A percentile compares a stretch with the other conserved stretches of the same genome.
phyloP scores from a whole-genome alignment of 495 filamentous ascomycete species.

The Wilcoxina mikolae region DNA sequence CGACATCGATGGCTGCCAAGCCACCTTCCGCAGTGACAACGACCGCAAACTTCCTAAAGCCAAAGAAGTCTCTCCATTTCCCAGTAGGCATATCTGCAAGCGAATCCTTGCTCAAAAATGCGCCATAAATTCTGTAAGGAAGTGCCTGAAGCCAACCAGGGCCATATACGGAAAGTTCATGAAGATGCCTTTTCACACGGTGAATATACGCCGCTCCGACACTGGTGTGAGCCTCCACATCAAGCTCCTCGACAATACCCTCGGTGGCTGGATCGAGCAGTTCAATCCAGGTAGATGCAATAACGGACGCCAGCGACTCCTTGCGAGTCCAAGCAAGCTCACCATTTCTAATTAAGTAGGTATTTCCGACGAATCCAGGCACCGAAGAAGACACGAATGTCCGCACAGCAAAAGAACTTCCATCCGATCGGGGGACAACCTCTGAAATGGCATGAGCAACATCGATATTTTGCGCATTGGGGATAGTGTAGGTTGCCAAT shows the following conservation, averaged over 20 bases:
- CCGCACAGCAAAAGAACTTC: constrained; percentile 53
- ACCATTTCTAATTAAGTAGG: constrained; percentile 70
- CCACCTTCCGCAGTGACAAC: constrained; percentile 69
- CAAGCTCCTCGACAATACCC: constrained; percentile 60
- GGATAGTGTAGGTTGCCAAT: constrained; percentile 10
- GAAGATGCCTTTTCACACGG: constrained; percentile 64
- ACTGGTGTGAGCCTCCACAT: constrained; percentile 73
- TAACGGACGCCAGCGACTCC: constrained; percentile 61
- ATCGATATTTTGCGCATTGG: constrained; percentile 28
- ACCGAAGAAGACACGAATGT: constrained; percentile 52
- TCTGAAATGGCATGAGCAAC: constrained; percentile 60
- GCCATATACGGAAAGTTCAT: constrained; percentile 58
- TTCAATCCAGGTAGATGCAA: constrained; percentile 67
- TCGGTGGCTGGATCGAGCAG: constrained; percentile 47
- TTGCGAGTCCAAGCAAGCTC: constrained; percentile 62
- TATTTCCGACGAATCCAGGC: constrained; percentile 46
- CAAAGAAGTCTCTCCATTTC: constrained; percentile 64
- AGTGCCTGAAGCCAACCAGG: constrained; percentile 55
- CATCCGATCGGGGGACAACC: constrained; percentile 50
- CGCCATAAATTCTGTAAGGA: constrained; percentile 50
- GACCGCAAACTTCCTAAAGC: constrained; percentile 67
- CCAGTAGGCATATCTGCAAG: constrained; percentile 29
- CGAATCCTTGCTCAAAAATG: constrained; percentile 45
- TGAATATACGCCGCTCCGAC: constrained; percentile 69
- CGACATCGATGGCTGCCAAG: constrained; percentile 62